These are phyloP conservation scores for Fusarium sp. DNA, from an alignment of 2,329 filamentous ascomycete genomes.

Conservation along the genomic window DNA sequence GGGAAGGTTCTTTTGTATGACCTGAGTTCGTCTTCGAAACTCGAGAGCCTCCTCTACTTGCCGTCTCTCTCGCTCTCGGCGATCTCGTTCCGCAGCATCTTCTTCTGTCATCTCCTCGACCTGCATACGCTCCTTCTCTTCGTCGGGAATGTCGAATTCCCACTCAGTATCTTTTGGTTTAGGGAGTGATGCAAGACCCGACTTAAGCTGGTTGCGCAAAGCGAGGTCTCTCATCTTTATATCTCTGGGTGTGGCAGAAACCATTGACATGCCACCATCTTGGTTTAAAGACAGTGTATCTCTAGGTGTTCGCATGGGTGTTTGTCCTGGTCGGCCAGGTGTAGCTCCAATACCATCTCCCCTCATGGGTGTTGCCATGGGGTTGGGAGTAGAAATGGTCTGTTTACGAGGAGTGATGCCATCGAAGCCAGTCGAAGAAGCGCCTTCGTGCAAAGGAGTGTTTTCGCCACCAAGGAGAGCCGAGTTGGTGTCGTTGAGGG, in stretches of 20 bases:
- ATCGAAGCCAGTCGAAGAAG: constrained; percentile 87
- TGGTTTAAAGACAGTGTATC: constrained; percentile 88
- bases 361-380: constrained; percentile 89
- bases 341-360: constrained; percentile 76
- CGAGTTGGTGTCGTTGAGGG: constrained; percentile 92
- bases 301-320: constrained; percentile 87
- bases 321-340: constrained; percentile 77
- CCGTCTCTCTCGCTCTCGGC: constrained; percentile 77
- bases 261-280: constrained; percentile 73
- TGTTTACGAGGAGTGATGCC: constrained; percentile 85
- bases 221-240: constrained; percentile 77
- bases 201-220: constrained; percentile 74
- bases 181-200: constrained; percentile 83
- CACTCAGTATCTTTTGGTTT: constrained; percentile 94
- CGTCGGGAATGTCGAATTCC: constrained; percentile 92
- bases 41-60: constrained; percentile 82
- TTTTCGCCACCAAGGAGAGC: constrained; percentile 95
- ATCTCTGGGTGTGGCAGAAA: constrained; percentile 82
- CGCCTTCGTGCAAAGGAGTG: constrained; percentile 84
- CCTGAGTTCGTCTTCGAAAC: constrained; percentile 85
- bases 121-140: constrained; percentile 71
- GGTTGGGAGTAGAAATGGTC: constrained; percentile 90
- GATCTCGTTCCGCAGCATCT: constrained; percentile 79
- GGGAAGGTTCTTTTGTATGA: constrained; percentile 87
- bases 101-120: constrained; percentile 64